Base-by-base conservation (phyloP, 2,329 filamentous ascomycete species). In the Pseudogymnoascus sp. region DNA sequence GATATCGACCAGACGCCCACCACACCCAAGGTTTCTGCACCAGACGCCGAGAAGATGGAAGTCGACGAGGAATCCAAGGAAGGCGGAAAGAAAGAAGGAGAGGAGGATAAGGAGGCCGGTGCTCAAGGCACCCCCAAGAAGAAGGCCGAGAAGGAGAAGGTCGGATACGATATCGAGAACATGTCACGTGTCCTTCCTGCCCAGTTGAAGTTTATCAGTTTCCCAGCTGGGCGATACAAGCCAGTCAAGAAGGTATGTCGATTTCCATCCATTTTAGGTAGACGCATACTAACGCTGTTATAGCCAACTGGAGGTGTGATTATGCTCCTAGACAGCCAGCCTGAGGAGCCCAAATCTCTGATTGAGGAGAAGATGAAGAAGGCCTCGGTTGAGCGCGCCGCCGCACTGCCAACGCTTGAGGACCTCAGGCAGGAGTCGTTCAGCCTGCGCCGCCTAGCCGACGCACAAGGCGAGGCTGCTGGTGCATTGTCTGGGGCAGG, bases 291-390 rank as follows among this genome's bases (percentile, higher is more conserved):
- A 75, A 84, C 71, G 41, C 8, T 14, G 12, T 18, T 60, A 9
- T 69, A 96, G 89, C 90, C 93, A 64, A 97, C 93, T 41, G 93
- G 94, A 66, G 94, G 94, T 66, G 91, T 96, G 37, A 86, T 97
- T 35, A 82, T 99, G n/a, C 84, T 99, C 20, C 81, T 90, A 61
- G 94, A 99, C 73, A 91, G 87, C 12, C 82, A 87, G 66, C 89
- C 91, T 0, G 83, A 85, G 1, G 88, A 96, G 73, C 76, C 86
- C 57, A 95, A 96, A 73, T 79, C 85, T 15, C 81, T 94, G 6
- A 82, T 99, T 57, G 94, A 97, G 73, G 85, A 97, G 74, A 96
- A 95, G 78, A 84, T 96, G 41, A 94, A 92, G 81, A 96, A 95
- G 74, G 81, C 82, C 3, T 81, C 81, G 1, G 84, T 79, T 0